phyloP scores from a whole-genome alignment of 1,284 basidiomycete genomes.

The Fomes fomentarius region DNA sequence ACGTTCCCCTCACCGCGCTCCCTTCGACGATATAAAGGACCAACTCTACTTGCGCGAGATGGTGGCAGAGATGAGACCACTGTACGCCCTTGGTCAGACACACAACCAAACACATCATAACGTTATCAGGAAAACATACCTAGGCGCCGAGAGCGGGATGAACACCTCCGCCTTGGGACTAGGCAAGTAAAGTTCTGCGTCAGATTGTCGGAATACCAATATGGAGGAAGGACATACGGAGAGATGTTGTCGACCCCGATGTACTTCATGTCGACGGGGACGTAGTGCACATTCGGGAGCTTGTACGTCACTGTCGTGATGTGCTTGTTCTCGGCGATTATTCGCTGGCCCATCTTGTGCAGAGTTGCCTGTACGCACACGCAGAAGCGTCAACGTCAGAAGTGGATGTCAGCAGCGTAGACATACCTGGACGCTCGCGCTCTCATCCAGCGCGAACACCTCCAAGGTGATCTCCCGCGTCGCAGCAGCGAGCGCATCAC shows the following conservation, averaged over 20 bases:
- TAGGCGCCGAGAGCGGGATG: constrained; percentile 78
- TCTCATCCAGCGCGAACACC: constrained; percentile 86
- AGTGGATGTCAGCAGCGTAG: neutral
- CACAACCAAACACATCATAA: neutral
- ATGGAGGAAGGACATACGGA: constrained; percentile 38
- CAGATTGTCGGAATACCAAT: neutral
- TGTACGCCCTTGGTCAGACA: constrained; percentile 11
- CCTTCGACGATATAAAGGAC: neutral
- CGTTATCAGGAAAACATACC: constrained; percentile 43
- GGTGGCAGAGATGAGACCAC: constrained; percentile 32
- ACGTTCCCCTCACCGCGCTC: neutral
- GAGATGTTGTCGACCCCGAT: constrained; percentile 54
- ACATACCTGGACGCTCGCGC: constrained; percentile 87
- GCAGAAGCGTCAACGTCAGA: neutral
- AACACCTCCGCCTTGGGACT: constrained; percentile 83
- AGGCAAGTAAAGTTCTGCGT: neutral
- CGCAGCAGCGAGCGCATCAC: constrained; percentile 53
- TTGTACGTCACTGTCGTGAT: constrained; percentile 73
- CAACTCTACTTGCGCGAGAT: constrained; percentile 26
- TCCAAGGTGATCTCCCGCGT: constrained; percentile 77
- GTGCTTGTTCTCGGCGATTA: constrained; percentile 68
- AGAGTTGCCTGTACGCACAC: constrained; percentile 70
- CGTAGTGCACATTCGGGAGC: constrained; percentile 94
- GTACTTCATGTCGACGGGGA: constrained; percentile 81
- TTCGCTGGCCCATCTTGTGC: constrained; percentile 84